Evolutionary conservation across 371 early-diverging fungal species (phyloP).

Genomic region (Mucor ambiguus): DNA sequence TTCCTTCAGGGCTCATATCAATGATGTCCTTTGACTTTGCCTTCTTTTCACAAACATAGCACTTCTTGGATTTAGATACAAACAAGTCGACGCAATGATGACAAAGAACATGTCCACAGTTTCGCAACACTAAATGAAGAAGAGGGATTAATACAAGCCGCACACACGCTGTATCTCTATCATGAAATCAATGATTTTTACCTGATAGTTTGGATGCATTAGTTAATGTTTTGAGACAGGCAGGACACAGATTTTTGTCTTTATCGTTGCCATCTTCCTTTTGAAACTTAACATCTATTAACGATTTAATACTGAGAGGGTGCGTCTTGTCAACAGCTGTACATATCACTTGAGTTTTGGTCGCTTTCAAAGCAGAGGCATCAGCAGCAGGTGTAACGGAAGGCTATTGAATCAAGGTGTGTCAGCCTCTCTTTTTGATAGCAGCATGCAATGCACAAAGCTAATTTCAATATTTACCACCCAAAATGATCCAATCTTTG

Average conservation of each 20-base stretch:
- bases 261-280: conserved; percentile 34
- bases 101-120: conserved; percentile 91
- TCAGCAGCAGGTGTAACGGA: conserved; percentile 77
- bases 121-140: conserved; percentile 59
- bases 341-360: conserved; percentile 64
- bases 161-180: too few species aligned
- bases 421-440: not conserved
- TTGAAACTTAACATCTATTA: conserved; percentile 77
- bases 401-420: conserved; percentile 52
- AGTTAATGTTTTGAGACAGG: conserved; percentile 80
- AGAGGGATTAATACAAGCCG: not conserved
- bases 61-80: conserved; percentile 71
- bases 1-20: conserved; percentile 81
- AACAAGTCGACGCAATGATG: conserved; percentile 77
- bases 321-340: conserved; percentile 72
- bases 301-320: conserved; percentile 74
- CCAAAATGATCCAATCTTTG: conserved; percentile 79
- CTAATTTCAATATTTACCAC: conserved; percentile 61
- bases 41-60: conserved; percentile 82
- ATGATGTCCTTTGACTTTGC: conserved; percentile 75
- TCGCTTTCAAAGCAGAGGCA: conserved; percentile 54
- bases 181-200: conserved; percentile 28
- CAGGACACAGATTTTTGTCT: conserved; percentile 69
- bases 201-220: conserved; percentile 76
- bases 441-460: too few species aligned